These are phyloP conservation scores for Puccinia triticina DNA, from an alignment of 1,284 basidiomycete species.

Conservation along the genomic window DNA sequence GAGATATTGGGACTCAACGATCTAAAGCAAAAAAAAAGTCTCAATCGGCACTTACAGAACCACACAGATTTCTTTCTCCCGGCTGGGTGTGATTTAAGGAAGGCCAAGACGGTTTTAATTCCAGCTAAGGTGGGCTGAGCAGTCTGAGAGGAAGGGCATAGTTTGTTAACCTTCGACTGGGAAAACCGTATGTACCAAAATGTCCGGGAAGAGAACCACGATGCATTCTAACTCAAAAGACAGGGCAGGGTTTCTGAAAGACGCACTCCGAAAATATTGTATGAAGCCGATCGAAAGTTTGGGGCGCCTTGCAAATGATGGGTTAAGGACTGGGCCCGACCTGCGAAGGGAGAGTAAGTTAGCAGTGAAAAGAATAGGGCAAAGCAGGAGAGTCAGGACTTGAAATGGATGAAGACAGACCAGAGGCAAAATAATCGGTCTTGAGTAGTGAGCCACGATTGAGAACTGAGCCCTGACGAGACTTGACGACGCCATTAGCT, in stretches of 20 bases:
- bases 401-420: slow-evolving; percentile 14
- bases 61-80: slow-evolving; percentile 70
- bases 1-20: slow-evolving; percentile 10
- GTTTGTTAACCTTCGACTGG: not conserved
- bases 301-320: slow-evolving; percentile 79
- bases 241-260: slow-evolving; percentile 62
- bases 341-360: slow-evolving; percentile 15
- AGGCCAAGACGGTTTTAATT: slow-evolving; percentile 83
- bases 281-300: slow-evolving; percentile 75
- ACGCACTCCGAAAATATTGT: slow-evolving; percentile 65
- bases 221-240: slow-evolving; percentile 61
- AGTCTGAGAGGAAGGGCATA: slow-evolving; percentile 54
- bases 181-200: not conserved
- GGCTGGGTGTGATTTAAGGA: slow-evolving; percentile 66
- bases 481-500: slow-evolving; percentile 47
- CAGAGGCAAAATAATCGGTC: slow-evolving; percentile 49
- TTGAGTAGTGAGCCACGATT: slow-evolving; percentile 48
- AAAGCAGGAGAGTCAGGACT: not conserved
- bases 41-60: slow-evolving; percentile 56
- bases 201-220: not conserved
- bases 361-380: not conserved
- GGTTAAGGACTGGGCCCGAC: slow-evolving; percentile 44
- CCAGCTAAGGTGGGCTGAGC: slow-evolving; percentile 95
- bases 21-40: slow-evolving; percentile 4
- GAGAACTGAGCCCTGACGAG: slow-evolving; percentile 49